Evolutionary conservation across 768 basidiomycete genomes (phyloP).

Genomic region (Leucocoprinus sp.): DNA sequence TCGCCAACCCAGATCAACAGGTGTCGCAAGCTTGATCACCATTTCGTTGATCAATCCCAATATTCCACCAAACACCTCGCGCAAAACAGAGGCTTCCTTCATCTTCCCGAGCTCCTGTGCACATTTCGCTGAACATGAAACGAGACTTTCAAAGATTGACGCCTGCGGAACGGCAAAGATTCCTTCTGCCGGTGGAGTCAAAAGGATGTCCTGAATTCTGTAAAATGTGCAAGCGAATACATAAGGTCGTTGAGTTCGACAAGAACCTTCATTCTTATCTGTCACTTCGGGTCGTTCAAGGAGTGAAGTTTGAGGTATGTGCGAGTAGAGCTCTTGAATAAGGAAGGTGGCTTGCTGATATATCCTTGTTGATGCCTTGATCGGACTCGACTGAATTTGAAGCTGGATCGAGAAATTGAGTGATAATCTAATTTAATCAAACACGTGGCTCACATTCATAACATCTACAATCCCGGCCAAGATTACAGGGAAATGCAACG

Average conservation of each 20-base stretch:
- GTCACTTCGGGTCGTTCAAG: constrained; percentile 41
- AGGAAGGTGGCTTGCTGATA: constrained; percentile 37
- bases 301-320: constrained; percentile 42
- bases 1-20: constrained; percentile 45
- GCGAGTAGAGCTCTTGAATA: constrained; percentile 43
- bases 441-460: constrained; percentile 42
- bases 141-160: constrained; percentile 48
- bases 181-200: constrained; percentile 15
- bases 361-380: constrained; percentile 25
- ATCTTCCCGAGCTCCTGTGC: constrained; percentile 28
- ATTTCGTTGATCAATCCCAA: constrained; percentile 46
- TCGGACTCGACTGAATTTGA: constrained; percentile 27
- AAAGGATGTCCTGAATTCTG: constrained; percentile 23
- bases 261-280: constrained; percentile 24
- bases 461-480: constrained; percentile 62
- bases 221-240: constrained; percentile 59
- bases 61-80: constrained; percentile 44
- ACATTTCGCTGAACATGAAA: constrained; percentile 37
- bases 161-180: constrained; percentile 42
- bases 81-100: constrained; percentile 24
- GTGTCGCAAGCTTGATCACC: constrained; percentile 32
- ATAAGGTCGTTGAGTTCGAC: constrained; percentile 32
- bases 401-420: constrained; percentile 19
- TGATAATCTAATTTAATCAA: neutral
- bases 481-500: constrained; percentile 72